Conservation (phyloP, 306 rosid species). For the Pterocarpus santalinus region DNA sequence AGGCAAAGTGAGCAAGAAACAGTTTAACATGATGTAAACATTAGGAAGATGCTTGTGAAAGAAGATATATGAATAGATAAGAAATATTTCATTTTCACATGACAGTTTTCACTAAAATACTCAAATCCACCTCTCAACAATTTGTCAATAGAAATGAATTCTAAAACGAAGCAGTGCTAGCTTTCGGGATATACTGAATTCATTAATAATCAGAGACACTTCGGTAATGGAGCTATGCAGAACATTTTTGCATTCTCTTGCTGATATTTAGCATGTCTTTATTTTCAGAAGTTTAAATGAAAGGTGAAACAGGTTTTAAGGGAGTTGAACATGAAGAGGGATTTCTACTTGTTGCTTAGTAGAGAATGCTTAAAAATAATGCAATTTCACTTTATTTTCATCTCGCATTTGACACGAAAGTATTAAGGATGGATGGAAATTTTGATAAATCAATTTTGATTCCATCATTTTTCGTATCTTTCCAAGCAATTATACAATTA, state of each 20-base stretch:
- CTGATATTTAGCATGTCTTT: no score
- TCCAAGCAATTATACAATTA: no score
- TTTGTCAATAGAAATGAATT: background rate
- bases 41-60: background rate
- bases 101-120: background rate
- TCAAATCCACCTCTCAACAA: background rate
- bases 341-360: no score
- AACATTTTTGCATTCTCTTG: background rate
- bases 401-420: no score
- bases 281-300: no score
- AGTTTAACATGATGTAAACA: background rate
- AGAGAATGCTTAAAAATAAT: no score
- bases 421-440: no score
- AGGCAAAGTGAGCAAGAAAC: background rate
- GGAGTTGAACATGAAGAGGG: no score
- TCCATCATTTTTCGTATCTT: no score
- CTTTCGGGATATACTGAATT: background rate
- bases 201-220: background rate
- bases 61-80: background rate
- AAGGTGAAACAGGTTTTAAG: no score
- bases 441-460: no score
- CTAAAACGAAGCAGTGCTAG: background rate
- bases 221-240: background rate
- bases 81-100: background rate
- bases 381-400: no score